phyloP scores from a whole-genome alignment of 2,329 filamentous ascomycete species.

The Chaetomiaceae sp. region DNA sequence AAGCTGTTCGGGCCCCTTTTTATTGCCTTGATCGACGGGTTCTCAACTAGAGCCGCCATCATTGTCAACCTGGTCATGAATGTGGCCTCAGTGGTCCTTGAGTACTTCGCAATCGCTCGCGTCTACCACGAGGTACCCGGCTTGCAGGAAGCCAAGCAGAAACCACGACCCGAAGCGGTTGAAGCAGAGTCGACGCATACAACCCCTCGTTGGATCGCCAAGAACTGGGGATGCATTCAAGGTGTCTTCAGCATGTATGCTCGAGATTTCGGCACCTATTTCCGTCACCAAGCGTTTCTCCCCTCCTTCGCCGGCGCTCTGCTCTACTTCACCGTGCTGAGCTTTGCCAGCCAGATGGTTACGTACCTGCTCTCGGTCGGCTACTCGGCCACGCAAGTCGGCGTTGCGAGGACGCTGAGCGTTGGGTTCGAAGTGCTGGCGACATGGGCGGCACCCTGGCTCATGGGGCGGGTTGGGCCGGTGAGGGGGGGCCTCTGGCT shows the following conservation, averaged over 20 bases:
- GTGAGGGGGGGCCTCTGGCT: conserved; percentile 66
- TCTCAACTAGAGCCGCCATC: conserved; percentile 42
- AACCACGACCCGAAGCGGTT: neutral
- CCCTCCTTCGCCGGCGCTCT: conserved; percentile 56
- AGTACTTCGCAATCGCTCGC: conserved; percentile 29
- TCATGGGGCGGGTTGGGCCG: conserved; percentile 51
- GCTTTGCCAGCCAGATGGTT: conserved; percentile 50
- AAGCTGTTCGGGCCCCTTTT: conserved; percentile 51
- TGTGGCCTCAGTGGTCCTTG: conserved; percentile 37
- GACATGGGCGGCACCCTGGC: conserved; percentile 54
- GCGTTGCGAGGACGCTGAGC: conserved; percentile 47
- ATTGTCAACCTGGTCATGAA: conserved; percentile 45
- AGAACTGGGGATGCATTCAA: neutral
- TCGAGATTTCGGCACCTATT: conserved; percentile 38
- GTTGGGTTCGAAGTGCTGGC: conserved; percentile 54
- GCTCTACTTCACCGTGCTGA: conserved; percentile 58
- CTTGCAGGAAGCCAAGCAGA: conserved; percentile 3
- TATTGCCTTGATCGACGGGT: conserved; percentile 46
- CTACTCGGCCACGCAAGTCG: conserved; percentile 39
- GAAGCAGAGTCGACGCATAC: neutral
- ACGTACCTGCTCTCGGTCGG: conserved; percentile 34
- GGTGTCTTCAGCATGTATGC: neutral
- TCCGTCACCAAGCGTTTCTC: conserved; percentile 51
- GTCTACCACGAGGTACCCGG: conserved; percentile 25
- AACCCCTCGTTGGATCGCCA: neutral